A percentile compares a stretch with the other conserved stretches of the same genome.
Evolutionary conservation across 306 rosid genomes (phyloP).

Genomic region (Acmispon strigosus): DNA sequence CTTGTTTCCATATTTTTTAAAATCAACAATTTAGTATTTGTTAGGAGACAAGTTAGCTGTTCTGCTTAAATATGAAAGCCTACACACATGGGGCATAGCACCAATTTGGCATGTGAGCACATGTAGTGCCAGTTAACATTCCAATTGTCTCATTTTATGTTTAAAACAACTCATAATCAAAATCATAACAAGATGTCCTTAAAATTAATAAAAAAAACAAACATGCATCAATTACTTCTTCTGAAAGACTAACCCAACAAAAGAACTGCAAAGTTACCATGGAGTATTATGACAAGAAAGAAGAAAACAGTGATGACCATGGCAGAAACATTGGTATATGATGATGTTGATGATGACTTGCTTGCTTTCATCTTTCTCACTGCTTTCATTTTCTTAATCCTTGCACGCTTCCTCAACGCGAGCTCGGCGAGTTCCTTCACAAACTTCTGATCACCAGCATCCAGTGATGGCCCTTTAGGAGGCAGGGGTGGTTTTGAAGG

Average conservation of each 20-base stretch:
- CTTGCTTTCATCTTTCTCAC: constrained; percentile 46
- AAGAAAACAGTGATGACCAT: constrained; percentile 52
- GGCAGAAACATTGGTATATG: constrained; percentile 41
- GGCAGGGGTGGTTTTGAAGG: constrained; percentile 69
- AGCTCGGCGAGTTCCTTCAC: constrained; percentile 56
- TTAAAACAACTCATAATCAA: not conserved
- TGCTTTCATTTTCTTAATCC: constrained; percentile 49
- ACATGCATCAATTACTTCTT: not conserved
- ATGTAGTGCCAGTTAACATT: not conserved
- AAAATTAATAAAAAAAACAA: not conserved
- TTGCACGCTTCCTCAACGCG: constrained; percentile 61
- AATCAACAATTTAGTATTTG: not conserved
- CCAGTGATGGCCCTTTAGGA: constrained; percentile 60
- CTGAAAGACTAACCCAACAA: not conserved
- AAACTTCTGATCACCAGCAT: constrained; percentile 58
- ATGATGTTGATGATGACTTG: constrained; percentile 34
- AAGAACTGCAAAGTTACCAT: constrained; percentile 36
- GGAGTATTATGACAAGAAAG: constrained; percentile 47
- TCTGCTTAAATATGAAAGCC: not conserved
- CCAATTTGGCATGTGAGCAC: not conserved
- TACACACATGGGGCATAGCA: not conserved
- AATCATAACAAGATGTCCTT: not conserved
- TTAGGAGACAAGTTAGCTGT: not conserved
- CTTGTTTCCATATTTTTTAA: not conserved
- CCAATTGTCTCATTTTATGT: not conserved